A percentile compares a stretch with the other conserved stretches of the same genome.
Evolutionary conservation across 192 early-diverging fungal genomes (phyloP).

Genomic region (Mortierella antarctica): DNA sequence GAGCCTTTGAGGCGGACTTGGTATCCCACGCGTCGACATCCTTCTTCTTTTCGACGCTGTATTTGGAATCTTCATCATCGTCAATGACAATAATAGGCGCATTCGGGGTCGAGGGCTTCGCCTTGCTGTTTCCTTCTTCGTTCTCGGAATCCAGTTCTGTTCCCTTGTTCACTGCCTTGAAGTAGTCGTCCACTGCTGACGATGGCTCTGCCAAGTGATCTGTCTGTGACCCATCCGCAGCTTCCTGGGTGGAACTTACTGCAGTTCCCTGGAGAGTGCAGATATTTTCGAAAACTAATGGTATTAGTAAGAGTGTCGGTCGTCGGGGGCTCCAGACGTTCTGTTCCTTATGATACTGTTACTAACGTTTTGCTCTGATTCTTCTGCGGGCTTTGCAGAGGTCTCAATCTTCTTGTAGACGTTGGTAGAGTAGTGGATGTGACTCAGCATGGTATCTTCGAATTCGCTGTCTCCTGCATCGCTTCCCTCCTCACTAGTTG

Average conservation of each 20-base stretch:
- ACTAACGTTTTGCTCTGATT: not conserved
- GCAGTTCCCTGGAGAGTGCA: not conserved
- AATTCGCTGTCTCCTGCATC: conserved; percentile 40
- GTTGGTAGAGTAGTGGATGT: conserved; percentile 47
- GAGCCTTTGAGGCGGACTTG: not conserved
- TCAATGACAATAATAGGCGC: not conserved
- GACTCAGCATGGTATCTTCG: conserved; percentile 35
- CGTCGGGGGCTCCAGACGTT: no score
- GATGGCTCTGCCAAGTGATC: conserved; percentile 9
- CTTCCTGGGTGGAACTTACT: not conserved
- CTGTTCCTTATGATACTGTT: no score
- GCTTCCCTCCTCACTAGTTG: not conserved
- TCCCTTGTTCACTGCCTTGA: conserved; percentile 17
- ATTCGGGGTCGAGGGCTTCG: not conserved
- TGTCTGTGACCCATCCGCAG: not conserved
- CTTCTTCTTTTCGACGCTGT: conserved; percentile 32
- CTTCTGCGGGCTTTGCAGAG: not conserved
- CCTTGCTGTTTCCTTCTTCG: conserved; percentile 5
- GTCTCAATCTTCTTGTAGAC: conserved; percentile 26
- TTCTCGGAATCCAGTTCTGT: conserved; percentile 14
- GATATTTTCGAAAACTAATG: no score
- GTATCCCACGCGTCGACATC: not conserved
- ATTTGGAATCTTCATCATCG: conserved; percentile 31
- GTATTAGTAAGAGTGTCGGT: no score
- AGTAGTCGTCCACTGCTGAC: conserved; percentile 31